Evolutionary conservation across 2,329 filamentous ascomycete species (phyloP), one percentile per base, ranked within the genome.

Genomic region (Scytalidium sp.): DNA sequence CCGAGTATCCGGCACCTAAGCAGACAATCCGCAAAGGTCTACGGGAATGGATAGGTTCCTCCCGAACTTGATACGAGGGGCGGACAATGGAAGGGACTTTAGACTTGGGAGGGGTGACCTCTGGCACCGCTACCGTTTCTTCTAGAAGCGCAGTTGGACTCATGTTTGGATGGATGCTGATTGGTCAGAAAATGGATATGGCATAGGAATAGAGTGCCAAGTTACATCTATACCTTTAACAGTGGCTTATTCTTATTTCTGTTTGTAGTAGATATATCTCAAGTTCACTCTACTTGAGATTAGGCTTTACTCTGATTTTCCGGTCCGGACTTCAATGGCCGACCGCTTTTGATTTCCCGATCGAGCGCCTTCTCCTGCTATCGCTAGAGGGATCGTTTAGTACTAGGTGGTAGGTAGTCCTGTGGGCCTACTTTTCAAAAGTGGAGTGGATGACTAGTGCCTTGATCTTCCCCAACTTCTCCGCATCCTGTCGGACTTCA

Each of bases 1-100:
- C 49, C 6, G 46, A 49, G 39, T 46, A 52, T 3, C 50, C 50
- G 3, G 50, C 50, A 11, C 50, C 50, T 15, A 52, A 29, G 29
- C 43, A 46, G 2, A 50, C 43, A 6, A 50, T 36, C 25, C 47
- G 43, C 43, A 52, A 36, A n/a, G 32, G 32, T 36, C 32, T 10
- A 4, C 32, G 32, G 15, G 32, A 36, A n/a, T 36, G 32, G 15
- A 36, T 36, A 15, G 32, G 32, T n/a, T 36, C 32, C 13, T 36
- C 32, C 5, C 32, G 32, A 36, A 36, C 17, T 15, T 36, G 11
- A n/a, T 36, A 36, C 15, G 7, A 10, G 7, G 32, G 32, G 13
- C 32, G 32, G 8, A 36, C 32, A 15, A 36, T 36, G 13, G 15
- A 36, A 15, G 32, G 32, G 6, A 15, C 32, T 36, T 36, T 36